Evolutionary conservation across 2,329 filamentous ascomycete genomes (phyloP).

Genomic region (Penicillium nordicum): DNA sequence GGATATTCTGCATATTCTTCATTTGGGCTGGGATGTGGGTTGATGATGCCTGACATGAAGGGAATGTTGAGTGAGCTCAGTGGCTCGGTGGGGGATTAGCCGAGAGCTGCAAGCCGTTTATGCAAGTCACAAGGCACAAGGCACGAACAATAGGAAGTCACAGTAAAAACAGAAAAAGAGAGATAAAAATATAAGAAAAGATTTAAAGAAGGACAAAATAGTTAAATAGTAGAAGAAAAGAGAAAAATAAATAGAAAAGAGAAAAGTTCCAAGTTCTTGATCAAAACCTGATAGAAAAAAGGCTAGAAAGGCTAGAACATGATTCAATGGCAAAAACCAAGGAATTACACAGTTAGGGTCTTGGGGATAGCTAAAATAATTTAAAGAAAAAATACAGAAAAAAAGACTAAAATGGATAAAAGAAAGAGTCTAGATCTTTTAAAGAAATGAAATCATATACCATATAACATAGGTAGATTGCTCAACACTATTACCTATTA

Average conservation of each 20-base stretch:
- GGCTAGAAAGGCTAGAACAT: not conserved
- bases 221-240: not conserved
- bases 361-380: not conserved
- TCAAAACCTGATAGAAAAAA: too few species aligned
- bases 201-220: not conserved
- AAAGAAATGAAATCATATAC: not conserved
- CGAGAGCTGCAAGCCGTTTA: constrained; percentile 2
- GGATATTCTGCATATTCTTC: constrained; percentile 24
- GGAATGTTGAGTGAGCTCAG: not conserved
- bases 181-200: not conserved
- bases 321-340: not conserved
- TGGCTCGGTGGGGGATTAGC: not conserved
- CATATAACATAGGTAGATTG: too few species aligned
- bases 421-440: not conserved
- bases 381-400: not conserved
- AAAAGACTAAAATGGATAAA: not conserved
- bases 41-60: constrained; percentile 18
- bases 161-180: not conserved
- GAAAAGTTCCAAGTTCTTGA: too few species aligned
- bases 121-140: constrained; percentile 3
- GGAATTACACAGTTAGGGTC: not conserved
- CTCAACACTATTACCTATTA: not conserved
- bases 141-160: not conserved
- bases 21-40: constrained; percentile 22
- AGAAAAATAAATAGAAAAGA: not conserved